Conservation (phyloP, 2,329 filamentous ascomycete genomes). For the Ophiocordyceps camponoti-leonardi region DNA sequence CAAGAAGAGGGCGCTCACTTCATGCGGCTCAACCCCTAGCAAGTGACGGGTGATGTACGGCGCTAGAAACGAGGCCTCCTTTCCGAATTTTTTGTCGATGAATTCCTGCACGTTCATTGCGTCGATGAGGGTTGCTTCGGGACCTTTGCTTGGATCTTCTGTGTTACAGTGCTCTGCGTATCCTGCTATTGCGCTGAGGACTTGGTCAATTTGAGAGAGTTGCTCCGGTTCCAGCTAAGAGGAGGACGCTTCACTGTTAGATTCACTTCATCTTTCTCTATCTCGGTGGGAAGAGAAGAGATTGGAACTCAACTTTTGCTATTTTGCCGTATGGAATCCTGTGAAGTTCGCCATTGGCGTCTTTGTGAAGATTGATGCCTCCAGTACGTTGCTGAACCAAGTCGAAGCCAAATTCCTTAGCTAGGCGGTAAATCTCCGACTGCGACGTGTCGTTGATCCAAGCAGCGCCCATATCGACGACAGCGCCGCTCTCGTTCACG, state of each 20-base stretch:
- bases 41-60: background rate
- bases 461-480: conserved; percentile 35
- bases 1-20: background rate
- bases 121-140: background rate
- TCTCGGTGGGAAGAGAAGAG: too few species aligned
- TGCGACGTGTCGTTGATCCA: conserved; percentile 37
- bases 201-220: background rate
- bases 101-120: background rate
- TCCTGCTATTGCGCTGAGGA: background rate
- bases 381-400: background rate
- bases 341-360: background rate
- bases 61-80: background rate
- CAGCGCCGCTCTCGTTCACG: conserved; percentile 13
- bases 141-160: background rate
- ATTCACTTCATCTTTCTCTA: too few species aligned
- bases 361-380: background rate
- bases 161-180: background rate
- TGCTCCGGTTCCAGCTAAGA: background rate
- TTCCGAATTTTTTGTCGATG: background rate
- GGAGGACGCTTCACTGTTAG: too few species aligned
- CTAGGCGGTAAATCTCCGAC: background rate
- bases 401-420: background rate
- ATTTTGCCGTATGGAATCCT: background rate
- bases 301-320: background rate
- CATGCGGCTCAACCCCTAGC: background rate